Conservation (phyloP, 2,329 filamentous ascomycete species). For the Colletotrichum lupini region DNA sequence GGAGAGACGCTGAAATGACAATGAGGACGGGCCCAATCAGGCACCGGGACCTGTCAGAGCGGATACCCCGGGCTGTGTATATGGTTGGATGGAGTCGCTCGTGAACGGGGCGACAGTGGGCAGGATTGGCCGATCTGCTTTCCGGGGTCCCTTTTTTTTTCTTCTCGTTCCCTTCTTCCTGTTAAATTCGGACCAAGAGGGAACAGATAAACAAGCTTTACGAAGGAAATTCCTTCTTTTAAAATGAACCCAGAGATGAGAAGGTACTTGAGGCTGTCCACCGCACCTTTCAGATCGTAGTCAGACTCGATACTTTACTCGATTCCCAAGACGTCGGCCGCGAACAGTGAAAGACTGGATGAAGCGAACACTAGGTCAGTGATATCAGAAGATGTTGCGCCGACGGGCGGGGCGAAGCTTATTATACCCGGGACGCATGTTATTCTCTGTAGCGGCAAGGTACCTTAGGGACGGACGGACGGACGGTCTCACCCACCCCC, state of each 20-base stretch:
- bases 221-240: background rate
- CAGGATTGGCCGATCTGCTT: slow-evolving; percentile 32
- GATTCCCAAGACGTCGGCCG: background rate
- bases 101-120: slow-evolving; percentile 26
- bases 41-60: slow-evolving; percentile 33
- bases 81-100: slow-evolving; percentile 29
- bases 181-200: background rate
- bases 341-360: background rate
- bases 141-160: slow-evolving; percentile 28
- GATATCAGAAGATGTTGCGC: slow-evolving; percentile 31
- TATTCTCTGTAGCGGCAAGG: slow-evolving; percentile 9
- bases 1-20: slow-evolving; percentile 32
- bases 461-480: background rate
- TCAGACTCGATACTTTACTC: background rate
- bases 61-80: slow-evolving; percentile 33
- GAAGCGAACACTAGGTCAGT: slow-evolving; percentile 23
- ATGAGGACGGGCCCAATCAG: slow-evolving; percentile 33
- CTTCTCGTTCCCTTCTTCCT: background rate
- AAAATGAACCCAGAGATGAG: background rate
- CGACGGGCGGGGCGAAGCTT: slow-evolving; percentile 33
- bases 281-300: background rate
- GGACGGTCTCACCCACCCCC: background rate
- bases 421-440: slow-evolving; percentile 30
- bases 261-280: background rate
- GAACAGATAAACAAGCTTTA: slow-evolving; percentile 21